Evolutionary conservation across 176 grass and related monocot species (phyloP), one percentile per base, ranked within the genome.

Genomic region (Cocos nucifera): DNA sequence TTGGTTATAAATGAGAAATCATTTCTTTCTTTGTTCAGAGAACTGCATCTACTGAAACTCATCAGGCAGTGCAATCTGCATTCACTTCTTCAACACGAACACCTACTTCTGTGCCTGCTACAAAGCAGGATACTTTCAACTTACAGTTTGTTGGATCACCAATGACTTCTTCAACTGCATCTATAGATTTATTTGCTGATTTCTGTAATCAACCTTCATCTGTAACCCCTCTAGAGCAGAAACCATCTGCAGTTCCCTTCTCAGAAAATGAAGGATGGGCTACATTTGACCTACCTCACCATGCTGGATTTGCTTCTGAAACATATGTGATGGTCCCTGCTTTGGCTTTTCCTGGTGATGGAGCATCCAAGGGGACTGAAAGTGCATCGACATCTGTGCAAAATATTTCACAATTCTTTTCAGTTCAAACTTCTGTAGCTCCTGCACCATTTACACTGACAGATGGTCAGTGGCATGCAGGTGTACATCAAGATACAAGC

Each of bases 251-350:
- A 60, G 15, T 12, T 73, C 60, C 75, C 70, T 52, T 70, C 3
- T 53, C 78, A 74, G 54, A 78, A 61, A 77, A 91, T 56, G 73
- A 83, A 73, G 93, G 78, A 64, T 97, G 93, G 93, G 87, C 93
- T 73, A 91, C 78, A 44, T 91, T 97, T 61, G 81, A 76, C 61
- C 53, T 70, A 73, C 77, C 78, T 70, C 77, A 86, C 54, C 68
- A 75, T 66, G 64, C 61, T 73, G 48, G 61, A 26, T 35, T 53
- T 62, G 73, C 64, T 25, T 60, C 70, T 51, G 58, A 73, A 77
- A 55, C 75, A 58, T 77, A 77, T 67, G 18, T 64, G 62, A 67
- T 70, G 69, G 53, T 54, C 69, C 66, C 81, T 51, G 29, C 68
- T 74, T 23, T 69, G 65, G 51, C 73, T 19, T 64, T 81, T 74